A percentile compares a stretch with the other conserved stretches of the same genome.
Evolutionary conservation across 208 protist species (phyloP).

Genomic region (Novymonas esmeraldas): DNA sequence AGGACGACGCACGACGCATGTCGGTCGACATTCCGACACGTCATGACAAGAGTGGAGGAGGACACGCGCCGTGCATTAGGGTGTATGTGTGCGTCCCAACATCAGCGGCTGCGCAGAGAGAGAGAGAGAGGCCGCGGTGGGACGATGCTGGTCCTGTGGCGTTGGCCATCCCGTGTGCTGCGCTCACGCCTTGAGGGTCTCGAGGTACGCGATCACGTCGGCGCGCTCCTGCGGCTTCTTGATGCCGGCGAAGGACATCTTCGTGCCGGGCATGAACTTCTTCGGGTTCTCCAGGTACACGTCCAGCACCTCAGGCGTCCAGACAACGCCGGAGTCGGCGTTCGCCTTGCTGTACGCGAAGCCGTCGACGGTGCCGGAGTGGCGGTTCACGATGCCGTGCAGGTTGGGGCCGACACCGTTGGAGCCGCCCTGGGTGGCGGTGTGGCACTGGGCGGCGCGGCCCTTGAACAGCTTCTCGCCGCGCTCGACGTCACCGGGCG

Average conservation of each 20-base stretch:
- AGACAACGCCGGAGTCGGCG: slow-evolving; percentile 90
- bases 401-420: slow-evolving; percentile 95
- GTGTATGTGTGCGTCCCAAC: background rate
- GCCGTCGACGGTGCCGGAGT: slow-evolving; percentile 90
- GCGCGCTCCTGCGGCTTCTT: slow-evolving; percentile 94
- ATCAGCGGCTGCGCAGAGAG: no score
- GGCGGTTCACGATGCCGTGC: slow-evolving; percentile 91
- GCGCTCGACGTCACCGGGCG: slow-evolving; percentile 71
- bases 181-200: slow-evolving; percentile 53
- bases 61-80: background rate
- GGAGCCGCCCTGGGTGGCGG: slow-evolving; percentile 73
- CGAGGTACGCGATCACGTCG: slow-evolving; percentile 95
- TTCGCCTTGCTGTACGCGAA: slow-evolving; percentile 96
- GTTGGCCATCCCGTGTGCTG: no score
- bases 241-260: slow-evolving; percentile 97
- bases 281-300: slow-evolving; percentile 97
- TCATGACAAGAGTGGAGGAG: background rate
- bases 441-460: slow-evolving; percentile 95
- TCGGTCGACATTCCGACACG: no score
- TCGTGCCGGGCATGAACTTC: slow-evolving; percentile 98
- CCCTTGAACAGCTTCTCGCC: slow-evolving; percentile 95
- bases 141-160: no score
- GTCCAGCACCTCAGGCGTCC: slow-evolving; percentile 94
- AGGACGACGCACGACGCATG: background rate
- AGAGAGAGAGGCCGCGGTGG: no score